Conservation (phyloP, 2,329 filamentous ascomycete species). For the Zymoseptoria passerinii region DNA sequence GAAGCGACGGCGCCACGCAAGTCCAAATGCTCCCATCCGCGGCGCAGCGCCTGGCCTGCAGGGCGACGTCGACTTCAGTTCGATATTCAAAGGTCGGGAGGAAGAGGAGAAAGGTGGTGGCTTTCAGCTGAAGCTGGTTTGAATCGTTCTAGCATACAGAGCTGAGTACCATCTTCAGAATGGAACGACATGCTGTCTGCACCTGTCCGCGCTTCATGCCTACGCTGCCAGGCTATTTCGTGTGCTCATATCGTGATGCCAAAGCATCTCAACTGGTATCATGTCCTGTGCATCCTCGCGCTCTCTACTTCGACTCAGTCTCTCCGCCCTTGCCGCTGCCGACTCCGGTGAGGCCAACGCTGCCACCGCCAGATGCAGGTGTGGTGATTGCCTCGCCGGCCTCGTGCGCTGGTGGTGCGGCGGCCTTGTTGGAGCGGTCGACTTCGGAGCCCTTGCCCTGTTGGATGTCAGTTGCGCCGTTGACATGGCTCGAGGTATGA, state of each 20-base stretch:
- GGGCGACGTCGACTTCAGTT: constrained; percentile 41
- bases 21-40: constrained; percentile 73
- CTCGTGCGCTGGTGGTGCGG: constrained; percentile 31
- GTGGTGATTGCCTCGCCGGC: constrained; percentile 28
- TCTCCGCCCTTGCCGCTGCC: constrained; percentile 12
- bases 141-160: constrained; percentile 2
- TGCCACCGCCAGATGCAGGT: constrained; percentile 4
- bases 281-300: neutral
- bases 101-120: constrained; percentile 42
- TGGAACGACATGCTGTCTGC: neutral
- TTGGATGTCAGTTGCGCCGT: neutral
- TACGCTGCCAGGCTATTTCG: neutral
- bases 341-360: constrained; percentile 3
- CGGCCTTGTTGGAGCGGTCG: constrained; percentile 33
- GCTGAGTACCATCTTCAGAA: neutral
- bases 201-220: neutral
- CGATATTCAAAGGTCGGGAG: constrained; percentile 42
- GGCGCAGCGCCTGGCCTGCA: constrained; percentile 42
- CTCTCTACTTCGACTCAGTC: neutral
- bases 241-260: neutral
- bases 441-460: constrained; percentile 19
- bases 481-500: neutral
- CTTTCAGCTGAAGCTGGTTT: constrained; percentile 33
- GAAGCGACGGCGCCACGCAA: constrained; percentile 61
- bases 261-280: neutral